Evolutionary conservation across 257 asterid genomes (phyloP).

Genomic region (Misopates orontium): DNA sequence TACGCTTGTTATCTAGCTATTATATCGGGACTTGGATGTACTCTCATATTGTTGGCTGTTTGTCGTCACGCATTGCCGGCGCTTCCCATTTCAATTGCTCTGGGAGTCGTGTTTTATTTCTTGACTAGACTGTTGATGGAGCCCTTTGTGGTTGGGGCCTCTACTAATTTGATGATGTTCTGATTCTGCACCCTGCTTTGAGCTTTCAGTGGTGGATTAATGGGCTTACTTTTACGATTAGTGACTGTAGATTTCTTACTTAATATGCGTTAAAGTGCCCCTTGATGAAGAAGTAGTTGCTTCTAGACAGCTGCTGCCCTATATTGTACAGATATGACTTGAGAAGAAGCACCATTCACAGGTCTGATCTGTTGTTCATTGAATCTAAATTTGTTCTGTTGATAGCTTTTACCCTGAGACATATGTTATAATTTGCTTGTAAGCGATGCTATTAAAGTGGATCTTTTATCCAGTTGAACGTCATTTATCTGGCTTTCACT

Average conservation of each 20-base stretch:
- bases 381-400: constrained; percentile 23
- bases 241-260: neutral
- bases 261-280: constrained; percentile 14
- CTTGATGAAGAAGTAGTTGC: constrained; percentile 19
- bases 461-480: constrained; percentile 16
- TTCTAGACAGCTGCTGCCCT: constrained; percentile 11
- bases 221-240: constrained; percentile 15
- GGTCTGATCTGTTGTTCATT: constrained; percentile 35
- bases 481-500: constrained; percentile 13
- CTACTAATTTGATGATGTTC: constrained; percentile 86
- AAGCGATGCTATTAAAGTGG: constrained; percentile 20
- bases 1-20: constrained; percentile 98
- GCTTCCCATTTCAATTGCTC: constrained; percentile 80
- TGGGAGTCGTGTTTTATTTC: constrained; percentile 89
- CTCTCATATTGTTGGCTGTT: constrained; percentile 81
- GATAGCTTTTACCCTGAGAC: constrained; percentile 19
- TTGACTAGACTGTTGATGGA: constrained; percentile 88
- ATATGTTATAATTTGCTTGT: constrained; percentile 25
- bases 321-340: constrained; percentile 19
- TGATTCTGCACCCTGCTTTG: constrained; percentile 28
- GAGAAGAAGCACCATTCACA: constrained; percentile 25
- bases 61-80: constrained; percentile 91
- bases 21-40: constrained; percentile 90
- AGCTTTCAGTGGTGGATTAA: constrained; percentile 16
- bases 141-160: constrained; percentile 89